Evolutionary conservation across 2,329 filamentous ascomycete genomes (phyloP).

Genomic region (Fusarium nisikadoi): DNA sequence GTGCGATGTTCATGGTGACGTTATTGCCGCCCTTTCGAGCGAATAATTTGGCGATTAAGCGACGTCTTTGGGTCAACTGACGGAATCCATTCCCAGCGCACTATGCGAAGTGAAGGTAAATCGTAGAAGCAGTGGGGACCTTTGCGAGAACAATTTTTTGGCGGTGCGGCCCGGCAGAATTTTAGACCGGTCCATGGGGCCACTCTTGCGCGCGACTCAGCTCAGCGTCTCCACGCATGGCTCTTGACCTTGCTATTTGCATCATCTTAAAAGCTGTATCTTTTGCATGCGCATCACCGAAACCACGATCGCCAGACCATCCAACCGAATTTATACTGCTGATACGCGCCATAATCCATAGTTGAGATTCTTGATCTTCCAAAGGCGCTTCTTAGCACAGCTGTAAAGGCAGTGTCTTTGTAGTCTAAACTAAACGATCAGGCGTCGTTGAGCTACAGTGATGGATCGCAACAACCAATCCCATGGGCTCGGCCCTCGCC

Average conservation of each 20-base stretch:
- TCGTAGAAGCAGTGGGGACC: constrained; percentile 37
- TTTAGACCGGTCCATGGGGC: constrained; percentile 34
- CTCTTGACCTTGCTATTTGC: constrained; percentile 9
- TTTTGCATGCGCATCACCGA: neutral
- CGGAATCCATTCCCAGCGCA: constrained; percentile 38
- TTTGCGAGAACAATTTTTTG: constrained; percentile 54
- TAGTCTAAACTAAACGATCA: neutral
- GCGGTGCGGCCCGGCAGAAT: constrained; percentile 59
- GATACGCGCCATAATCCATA: neutral
- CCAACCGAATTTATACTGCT: neutral
- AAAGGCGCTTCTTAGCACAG: neutral
- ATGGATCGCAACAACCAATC: constrained; percentile 66
- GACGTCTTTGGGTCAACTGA: constrained; percentile 38
- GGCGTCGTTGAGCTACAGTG: neutral
- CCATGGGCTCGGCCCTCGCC: constrained; percentile 65
- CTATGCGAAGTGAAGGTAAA: constrained; percentile 32
- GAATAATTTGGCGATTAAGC: constrained; percentile 36
- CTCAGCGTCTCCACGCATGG: constrained; percentile 15
- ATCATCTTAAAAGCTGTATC: constrained; percentile 17
- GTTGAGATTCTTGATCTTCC: neutral
- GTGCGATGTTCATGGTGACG: constrained; percentile 74
- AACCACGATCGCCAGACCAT: neutral
- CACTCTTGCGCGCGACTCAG: constrained; percentile 23
- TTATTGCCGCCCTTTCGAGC: constrained; percentile 29
- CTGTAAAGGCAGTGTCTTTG: neutral